Evolutionary conservation across 768 basidiomycete species (phyloP).

Genomic region (Tulasnella sp.): DNA sequence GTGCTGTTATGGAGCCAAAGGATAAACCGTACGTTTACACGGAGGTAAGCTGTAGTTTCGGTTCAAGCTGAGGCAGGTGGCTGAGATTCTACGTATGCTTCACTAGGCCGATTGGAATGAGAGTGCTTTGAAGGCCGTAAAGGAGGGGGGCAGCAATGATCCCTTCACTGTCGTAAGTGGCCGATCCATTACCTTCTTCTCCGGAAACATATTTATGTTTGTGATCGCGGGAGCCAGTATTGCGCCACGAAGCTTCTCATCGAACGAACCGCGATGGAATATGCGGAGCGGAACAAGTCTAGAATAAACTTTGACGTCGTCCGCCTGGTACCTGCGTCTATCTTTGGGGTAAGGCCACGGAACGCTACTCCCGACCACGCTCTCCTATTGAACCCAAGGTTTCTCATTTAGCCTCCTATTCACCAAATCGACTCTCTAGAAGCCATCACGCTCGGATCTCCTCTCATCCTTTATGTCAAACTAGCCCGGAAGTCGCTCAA

Average conservation of each 20-base stretch:
- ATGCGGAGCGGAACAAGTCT: conserved; percentile 15
- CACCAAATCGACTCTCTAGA: too few species aligned
- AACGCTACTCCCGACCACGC: too few species aligned
- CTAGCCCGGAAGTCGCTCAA: too few species aligned
- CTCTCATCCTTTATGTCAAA: too few species aligned
- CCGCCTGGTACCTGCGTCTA: conserved; percentile 21
- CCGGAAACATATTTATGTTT: conserved; percentile 20
- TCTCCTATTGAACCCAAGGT: too few species aligned
- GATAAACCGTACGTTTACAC: too few species aligned
- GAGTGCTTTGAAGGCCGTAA: conserved; percentile 14
- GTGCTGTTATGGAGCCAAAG: not conserved
- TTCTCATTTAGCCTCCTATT: too few species aligned
- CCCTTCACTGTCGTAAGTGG: too few species aligned
- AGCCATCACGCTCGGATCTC: too few species aligned
- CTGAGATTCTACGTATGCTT: conserved; percentile 28
- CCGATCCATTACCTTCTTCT: too few species aligned
- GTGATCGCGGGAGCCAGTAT: conserved; percentile 20
- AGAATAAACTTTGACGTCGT: conserved; percentile 19
- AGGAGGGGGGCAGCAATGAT: too few species aligned
- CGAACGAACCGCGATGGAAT: conserved; percentile 14
- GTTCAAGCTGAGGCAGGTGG: conserved; percentile 26
- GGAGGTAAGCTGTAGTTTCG: not conserved
- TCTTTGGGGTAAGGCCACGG: too few species aligned
- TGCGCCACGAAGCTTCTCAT: conserved; percentile 18
- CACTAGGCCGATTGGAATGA: conserved; percentile 24